phyloP scores from a whole-genome alignment of 2,329 filamentous ascomycete species.

The Nannizzia gypsea region DNA sequence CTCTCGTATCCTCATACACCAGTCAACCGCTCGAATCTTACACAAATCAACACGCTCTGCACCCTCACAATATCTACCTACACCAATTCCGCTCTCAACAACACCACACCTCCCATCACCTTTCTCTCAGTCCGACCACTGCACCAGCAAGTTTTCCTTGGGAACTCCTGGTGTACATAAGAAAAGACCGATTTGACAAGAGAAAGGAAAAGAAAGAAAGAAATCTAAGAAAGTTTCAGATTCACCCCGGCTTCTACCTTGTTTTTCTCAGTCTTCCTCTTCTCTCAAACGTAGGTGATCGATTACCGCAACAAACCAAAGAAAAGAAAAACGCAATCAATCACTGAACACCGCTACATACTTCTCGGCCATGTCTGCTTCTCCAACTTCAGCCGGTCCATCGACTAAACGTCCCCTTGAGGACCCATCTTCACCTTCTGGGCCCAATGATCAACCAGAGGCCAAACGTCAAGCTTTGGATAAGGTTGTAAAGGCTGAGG shows the following conservation, averaged over 20 bases:
- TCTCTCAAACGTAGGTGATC: conserved; percentile 32
- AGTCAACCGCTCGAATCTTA: conserved; percentile 5
- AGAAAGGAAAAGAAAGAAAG: conserved; percentile 43
- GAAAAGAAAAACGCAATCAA: conserved; percentile 9
- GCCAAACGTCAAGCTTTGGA: conserved; percentile 94
- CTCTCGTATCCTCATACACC: conserved; percentile 8
- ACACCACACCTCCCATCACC: conserved; percentile 27
- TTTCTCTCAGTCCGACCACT: conserved; percentile 31
- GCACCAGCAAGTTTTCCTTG: conserved; percentile 90
- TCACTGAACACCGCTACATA: conserved; percentile 16
- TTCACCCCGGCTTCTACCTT: conserved; percentile 27
- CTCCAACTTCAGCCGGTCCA: conserved; percentile 36
- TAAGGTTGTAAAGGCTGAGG: conserved; percentile 65
- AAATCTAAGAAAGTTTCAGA: conserved; percentile 33
- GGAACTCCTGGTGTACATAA: conserved; percentile 80
- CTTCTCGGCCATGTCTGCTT: conserved; percentile 58
- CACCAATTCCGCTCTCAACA: conserved; percentile 10
- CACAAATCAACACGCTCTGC: conserved; percentile 7
- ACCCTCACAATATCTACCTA: conserved; percentile 15
- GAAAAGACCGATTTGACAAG: conserved; percentile 30
- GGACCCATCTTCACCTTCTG: conserved; percentile 89
- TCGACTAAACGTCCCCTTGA: conserved; percentile 81
- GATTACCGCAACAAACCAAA: conserved; percentile 6
- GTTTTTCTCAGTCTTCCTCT: conserved; percentile 19
- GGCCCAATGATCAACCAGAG: conserved; percentile 83